Percentiles rank a stretch among this genome's conserved stretches.
phyloP scores from a whole-genome alignment of 495 filamentous ascomycete genomes.

The Amphirosellinia nigrospora region DNA sequence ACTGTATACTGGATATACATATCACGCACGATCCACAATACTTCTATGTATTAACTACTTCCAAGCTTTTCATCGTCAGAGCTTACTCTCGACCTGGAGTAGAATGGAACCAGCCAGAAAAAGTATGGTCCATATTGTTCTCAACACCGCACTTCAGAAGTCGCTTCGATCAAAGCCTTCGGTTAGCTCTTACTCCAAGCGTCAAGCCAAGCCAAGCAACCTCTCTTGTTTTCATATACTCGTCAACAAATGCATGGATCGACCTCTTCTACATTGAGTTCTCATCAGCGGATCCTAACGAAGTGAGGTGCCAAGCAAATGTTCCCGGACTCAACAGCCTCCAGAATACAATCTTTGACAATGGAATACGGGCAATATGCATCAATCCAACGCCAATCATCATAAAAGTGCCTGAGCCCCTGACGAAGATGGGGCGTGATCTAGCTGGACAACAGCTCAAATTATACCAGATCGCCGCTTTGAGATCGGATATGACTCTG shows the following conservation, averaged over 20 bases:
- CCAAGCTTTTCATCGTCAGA: conserved; percentile 36
- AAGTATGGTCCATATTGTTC: conserved; percentile 33
- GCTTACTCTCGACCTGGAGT: conserved; percentile 26
- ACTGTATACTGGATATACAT: conserved; percentile 37
- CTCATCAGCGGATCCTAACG: conserved; percentile 30
- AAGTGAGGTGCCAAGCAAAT: conserved; percentile 33
- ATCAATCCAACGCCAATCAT: conserved; percentile 30
- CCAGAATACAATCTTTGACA: conserved; percentile 12
- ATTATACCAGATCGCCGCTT: conserved; percentile 33
- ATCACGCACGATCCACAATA: conserved; percentile 34
- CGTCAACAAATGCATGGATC: conserved; percentile 28
- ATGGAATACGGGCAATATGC: conserved; percentile 25
- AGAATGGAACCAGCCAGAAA: conserved; percentile 31
- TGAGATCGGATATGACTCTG: conserved; percentile 34
- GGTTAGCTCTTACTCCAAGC: conserved; percentile 31
- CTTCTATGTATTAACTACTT: conserved; percentile 37
- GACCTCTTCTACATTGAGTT: conserved; percentile 46
- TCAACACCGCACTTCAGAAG: conserved; percentile 37
- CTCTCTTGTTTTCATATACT: conserved; percentile 37
- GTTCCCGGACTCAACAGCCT: conserved; percentile 22
- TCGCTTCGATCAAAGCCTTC: conserved; percentile 30
- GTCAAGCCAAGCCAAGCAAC: conserved; percentile 21
- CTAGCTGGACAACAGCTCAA: conserved; percentile 27
- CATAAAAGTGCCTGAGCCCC: conserved; percentile 18
- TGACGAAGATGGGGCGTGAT: conserved; percentile 23